Evolutionary conservation across 2,329 filamentous ascomycete genomes (phyloP), one percentile per base, ranked within the genome.

Genomic region (Colletotrichum sansevieriae): DNA sequence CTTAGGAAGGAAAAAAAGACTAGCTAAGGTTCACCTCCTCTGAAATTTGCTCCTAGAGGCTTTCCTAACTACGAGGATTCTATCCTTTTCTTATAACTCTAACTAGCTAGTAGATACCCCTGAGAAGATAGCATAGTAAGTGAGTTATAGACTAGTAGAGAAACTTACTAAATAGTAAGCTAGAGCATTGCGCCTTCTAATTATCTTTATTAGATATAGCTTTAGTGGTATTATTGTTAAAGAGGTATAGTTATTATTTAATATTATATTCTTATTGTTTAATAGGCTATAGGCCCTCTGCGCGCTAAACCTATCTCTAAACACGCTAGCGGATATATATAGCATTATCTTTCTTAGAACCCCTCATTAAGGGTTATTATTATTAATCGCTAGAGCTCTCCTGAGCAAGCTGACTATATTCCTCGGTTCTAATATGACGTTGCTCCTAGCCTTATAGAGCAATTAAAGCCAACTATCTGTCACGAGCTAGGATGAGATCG

Each of bases 91-190:
- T 1, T 55, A 74, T 44, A 73, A 73, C 41, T 73, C 71, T 0
- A 62, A 72, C 56, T 74, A 71, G 73, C 51, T 74, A n/a, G 46
- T 68, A 20, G 67, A 73, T 55, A 70, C 68, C 1, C 72, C 71
- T 2, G 54, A 68, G 7, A 73, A 72, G 41, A 73, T 70, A 6
- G 49, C 64, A 9, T 37, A 67, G 47, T 51, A 73, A 49, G 71
- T 74, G 44, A 67, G 66, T 44, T 37, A 67, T 4, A 47, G 57
- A 18, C 58, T 74, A 15, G 29, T 71, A 2, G 56, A 63, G 4
- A n/a, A 59, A 29, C 58, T 71, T n/a, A 20, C 46, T 12, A 33
- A 62, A 22, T 55, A 57, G 37, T 52, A n/a, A 25, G 33, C 10
- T 35, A 7, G 43, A 43, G 52, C n/a, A 35, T 22, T 71, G 61